A percentile compares a stretch with the other conserved stretches of the same genome.
Evolutionary conservation across 306 rosid species (phyloP).

Genomic region (Gynostemma pentaphyllum): DNA sequence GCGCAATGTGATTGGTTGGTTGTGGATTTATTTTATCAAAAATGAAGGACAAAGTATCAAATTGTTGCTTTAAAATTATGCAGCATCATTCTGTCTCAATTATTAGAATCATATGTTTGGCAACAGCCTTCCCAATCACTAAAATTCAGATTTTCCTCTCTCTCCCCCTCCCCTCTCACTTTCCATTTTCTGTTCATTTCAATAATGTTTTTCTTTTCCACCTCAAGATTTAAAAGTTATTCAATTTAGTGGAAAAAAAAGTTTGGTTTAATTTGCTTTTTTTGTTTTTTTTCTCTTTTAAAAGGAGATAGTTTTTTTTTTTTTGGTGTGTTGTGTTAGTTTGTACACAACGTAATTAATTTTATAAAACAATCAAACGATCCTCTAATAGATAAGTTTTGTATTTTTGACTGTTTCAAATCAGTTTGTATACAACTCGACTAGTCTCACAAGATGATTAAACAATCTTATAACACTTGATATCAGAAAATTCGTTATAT

Average conservation of each 20-base stretch:
- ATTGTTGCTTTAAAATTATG: slow-evolving; percentile 12
- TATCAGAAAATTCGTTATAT: too few species aligned
- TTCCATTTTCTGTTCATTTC: slow-evolving; percentile 7
- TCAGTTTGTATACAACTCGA: too few species aligned
- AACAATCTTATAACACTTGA: too few species aligned
- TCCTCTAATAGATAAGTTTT: too few species aligned
- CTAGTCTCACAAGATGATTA: too few species aligned
- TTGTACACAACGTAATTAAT: too few species aligned
- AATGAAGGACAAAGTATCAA: not conserved
- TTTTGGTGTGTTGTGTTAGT: too few species aligned
- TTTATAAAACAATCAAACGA: too few species aligned
- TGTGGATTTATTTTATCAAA: not conserved
- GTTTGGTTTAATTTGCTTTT: not conserved
- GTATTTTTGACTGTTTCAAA: too few species aligned
- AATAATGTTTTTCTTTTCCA: not conserved
- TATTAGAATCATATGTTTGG: slow-evolving; percentile 16
- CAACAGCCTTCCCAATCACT: slow-evolving; percentile 6
- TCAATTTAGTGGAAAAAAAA: not conserved
- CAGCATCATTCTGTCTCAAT: slow-evolving; percentile 21
- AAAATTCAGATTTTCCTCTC: not conserved
- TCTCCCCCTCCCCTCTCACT: not conserved
- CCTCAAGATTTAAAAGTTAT: not conserved
- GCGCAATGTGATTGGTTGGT: slow-evolving; percentile 1
- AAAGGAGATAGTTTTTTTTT: too few species aligned
- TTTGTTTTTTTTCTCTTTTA: not conserved